phyloP scores from a whole-genome alignment of 352 stramenopile genomes.

The Pythium periplocum region DNA sequence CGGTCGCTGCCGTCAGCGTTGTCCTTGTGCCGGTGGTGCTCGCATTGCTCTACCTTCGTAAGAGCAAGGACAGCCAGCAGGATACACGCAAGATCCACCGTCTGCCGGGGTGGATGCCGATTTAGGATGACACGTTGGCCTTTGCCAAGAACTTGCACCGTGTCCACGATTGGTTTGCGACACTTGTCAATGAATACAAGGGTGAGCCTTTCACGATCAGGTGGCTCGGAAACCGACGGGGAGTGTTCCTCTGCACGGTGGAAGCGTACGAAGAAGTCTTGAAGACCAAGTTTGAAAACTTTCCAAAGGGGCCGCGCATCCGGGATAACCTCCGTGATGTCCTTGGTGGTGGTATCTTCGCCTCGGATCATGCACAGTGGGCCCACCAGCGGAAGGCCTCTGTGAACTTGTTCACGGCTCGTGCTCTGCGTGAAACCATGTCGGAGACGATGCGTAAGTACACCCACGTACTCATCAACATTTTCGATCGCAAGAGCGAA shows the following conservation, averaged over 20 bases:
- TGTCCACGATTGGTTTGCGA: conserved; percentile 60
- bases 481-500: conserved; percentile 15
- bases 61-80: no score
- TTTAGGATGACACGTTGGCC: no score
- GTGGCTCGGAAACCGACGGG: conserved; percentile 25
- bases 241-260: conserved; percentile 27
- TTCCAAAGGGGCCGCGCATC: no score
- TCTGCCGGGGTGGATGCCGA: no score
- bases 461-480: conserved; percentile 17
- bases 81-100: no score
- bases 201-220: conserved; percentile 39
- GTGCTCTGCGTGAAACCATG: conserved; percentile 51
- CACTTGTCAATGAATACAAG: conserved; percentile 25
- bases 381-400: conserved; percentile 65
- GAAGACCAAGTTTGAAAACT: conserved; percentile 48
- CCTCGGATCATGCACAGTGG: conserved; percentile 48
- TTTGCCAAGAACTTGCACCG: conserved; percentile 24
- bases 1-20: no score
- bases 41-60: no score
- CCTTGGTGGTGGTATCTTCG: conserved; percentile 65
- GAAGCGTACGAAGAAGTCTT: conserved; percentile 40
- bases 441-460: conserved; percentile 25
- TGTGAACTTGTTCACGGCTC: conserved; percentile 81
- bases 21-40: no score
- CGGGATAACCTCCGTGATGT: conserved; percentile 47